A percentile compares a stretch with the other conserved stretches of the same genome.
Evolutionary conservation across 805 yeast genomes (phyloP).

Genomic region (Jamesozyma jinghongensis): DNA sequence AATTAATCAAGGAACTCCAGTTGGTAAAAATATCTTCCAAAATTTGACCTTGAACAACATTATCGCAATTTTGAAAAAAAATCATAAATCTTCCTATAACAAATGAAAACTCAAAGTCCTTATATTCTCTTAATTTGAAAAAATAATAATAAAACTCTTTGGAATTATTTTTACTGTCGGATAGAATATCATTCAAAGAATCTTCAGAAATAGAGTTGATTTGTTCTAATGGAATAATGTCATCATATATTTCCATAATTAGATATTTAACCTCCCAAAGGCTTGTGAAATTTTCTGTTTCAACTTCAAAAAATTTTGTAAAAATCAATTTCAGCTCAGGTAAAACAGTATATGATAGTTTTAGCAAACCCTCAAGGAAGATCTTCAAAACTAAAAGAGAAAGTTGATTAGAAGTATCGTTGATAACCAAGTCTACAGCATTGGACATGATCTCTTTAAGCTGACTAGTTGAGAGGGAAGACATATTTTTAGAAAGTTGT

Average conservation of each 20-base stretch:
- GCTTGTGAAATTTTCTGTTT: slow-evolving; percentile 9
- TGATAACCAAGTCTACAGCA: slow-evolving; percentile 9
- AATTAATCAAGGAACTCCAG: slow-evolving; percentile 46
- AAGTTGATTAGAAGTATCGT: slow-evolving; percentile 7
- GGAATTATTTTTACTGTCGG: background rate
- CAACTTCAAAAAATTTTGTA: slow-evolving; percentile 17
- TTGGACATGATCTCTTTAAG: slow-evolving; percentile 23
- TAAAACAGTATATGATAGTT: slow-evolving; percentile 25
- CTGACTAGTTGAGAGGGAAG: slow-evolving; percentile 42
- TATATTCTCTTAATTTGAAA: slow-evolving; percentile 45
- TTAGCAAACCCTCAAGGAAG: slow-evolving; percentile 35
- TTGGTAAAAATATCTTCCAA: slow-evolving; percentile 33
- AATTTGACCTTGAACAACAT: slow-evolving; percentile 6
- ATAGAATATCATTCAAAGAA: background rate
- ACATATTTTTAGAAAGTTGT: slow-evolving; percentile 34
- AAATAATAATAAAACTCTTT: slow-evolving; percentile 29
- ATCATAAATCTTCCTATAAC: slow-evolving; percentile 21
- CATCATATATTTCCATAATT: slow-evolving; percentile 41
- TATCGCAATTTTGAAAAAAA: slow-evolving; percentile 11
- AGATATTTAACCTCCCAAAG: slow-evolving; percentile 42
- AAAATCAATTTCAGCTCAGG: slow-evolving; percentile 19
- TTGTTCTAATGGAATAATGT: slow-evolving; percentile 25
- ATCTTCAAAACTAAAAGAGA: slow-evolving; percentile 22
- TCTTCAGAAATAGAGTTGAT: slow-evolving; percentile 6
- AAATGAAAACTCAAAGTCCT: slow-evolving; percentile 20